These are phyloP conservation scores for Coniochaeta hoffmannii DNA, from an alignment of 2,329 filamentous ascomycete genomes.

Conservation along the genomic window DNA sequence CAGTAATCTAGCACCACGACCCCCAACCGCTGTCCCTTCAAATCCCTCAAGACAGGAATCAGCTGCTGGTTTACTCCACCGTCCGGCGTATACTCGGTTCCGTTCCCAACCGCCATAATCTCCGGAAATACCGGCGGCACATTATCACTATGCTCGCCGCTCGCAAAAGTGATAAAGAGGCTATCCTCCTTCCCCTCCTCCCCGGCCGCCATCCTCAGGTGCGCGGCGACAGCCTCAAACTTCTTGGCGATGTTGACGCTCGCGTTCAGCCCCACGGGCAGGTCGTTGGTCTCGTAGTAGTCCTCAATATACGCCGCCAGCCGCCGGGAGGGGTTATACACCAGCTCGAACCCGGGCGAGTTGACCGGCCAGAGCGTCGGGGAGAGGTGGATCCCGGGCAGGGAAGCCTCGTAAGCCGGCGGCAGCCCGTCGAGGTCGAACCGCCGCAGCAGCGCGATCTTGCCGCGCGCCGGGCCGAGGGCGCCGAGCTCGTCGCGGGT, in stretches of 20 bases:
- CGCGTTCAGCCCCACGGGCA: slow-evolving; percentile 19
- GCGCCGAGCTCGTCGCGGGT: slow-evolving; percentile 41
- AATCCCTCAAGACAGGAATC: slow-evolving; percentile 18
- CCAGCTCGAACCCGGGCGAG: slow-evolving; percentile 26
- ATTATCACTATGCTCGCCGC: slow-evolving; percentile 31
- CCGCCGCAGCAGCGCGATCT: slow-evolving; percentile 33
- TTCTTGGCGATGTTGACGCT: slow-evolving; percentile 34
- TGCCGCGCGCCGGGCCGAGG: slow-evolving; percentile 35
- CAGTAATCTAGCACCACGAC: slow-evolving; percentile 47
- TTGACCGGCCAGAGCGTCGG: slow-evolving; percentile 37
- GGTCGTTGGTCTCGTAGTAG: slow-evolving; percentile 33
- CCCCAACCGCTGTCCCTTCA: slow-evolving; percentile 36
- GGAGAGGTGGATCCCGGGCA: slow-evolving; percentile 40
- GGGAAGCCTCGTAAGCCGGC: slow-evolving; percentile 20
- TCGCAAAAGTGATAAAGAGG: slow-evolving; percentile 41
- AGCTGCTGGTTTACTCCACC: slow-evolving; percentile 38
- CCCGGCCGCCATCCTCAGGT: slow-evolving; percentile 29
- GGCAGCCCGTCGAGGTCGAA: slow-evolving; percentile 34
- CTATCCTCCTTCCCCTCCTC: slow-evolving; percentile 19
- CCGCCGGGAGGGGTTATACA: slow-evolving; percentile 29
- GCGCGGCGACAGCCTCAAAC: slow-evolving; percentile 30
- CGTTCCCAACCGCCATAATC: slow-evolving; percentile 38
- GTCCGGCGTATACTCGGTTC: slow-evolving; percentile 23
- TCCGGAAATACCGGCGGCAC: slow-evolving; percentile 30
- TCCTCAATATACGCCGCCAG: slow-evolving; percentile 40